phyloP scores from a whole-genome alignment of 1,139 yeast genomes.

The Tardiomyces depauwii region DNA sequence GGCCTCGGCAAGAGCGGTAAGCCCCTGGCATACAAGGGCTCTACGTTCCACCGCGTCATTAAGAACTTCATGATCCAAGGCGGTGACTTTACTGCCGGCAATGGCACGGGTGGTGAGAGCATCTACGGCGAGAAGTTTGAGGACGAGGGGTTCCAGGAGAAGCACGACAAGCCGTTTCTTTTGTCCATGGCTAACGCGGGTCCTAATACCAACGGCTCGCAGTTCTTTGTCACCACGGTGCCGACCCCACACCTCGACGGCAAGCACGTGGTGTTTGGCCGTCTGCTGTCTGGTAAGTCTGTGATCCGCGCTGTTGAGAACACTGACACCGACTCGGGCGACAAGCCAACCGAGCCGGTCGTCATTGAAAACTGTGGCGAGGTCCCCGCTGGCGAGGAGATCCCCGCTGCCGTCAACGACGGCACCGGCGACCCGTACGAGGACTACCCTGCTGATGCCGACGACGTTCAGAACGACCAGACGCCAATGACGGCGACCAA shows the following conservation, averaged over 20 bases:
- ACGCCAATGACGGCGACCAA: conserved; percentile 44
- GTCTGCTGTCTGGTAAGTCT: conserved; percentile 73
- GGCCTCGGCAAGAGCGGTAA: conserved; percentile 56
- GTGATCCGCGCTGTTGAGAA: conserved; percentile 70
- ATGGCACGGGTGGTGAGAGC: conserved; percentile 92
- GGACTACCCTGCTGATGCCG: conserved; percentile 50
- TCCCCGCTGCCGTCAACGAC: conserved; percentile 33
- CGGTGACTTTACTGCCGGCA: conserved; percentile 85
- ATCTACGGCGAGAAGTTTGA: conserved; percentile 93
- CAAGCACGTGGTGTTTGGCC: conserved; percentile 94
- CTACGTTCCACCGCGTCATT: conserved; percentile 85
- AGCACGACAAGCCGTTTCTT: conserved; percentile 76
- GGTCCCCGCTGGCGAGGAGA: conserved; percentile 40
- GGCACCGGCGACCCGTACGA: conserved; percentile 82
- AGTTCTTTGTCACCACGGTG: conserved; percentile 79
- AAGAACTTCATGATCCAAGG: conserved; percentile 87
- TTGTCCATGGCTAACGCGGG: conserved; percentile 97
- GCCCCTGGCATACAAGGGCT: conserved; percentile 65
- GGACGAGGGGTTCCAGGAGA: conserved; percentile 73
- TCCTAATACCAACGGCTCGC: conserved; percentile 91
- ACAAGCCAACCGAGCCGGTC: conserved; percentile 55
- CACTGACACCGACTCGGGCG: conserved; percentile 48
- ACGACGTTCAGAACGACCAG: conserved; percentile 34
- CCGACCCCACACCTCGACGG: conserved; percentile 81
- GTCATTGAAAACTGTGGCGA: conserved; percentile 62